Evolutionary conservation across 495 filamentous ascomycete species (phyloP).

Genomic region (Aspergillus nanangensis): DNA sequence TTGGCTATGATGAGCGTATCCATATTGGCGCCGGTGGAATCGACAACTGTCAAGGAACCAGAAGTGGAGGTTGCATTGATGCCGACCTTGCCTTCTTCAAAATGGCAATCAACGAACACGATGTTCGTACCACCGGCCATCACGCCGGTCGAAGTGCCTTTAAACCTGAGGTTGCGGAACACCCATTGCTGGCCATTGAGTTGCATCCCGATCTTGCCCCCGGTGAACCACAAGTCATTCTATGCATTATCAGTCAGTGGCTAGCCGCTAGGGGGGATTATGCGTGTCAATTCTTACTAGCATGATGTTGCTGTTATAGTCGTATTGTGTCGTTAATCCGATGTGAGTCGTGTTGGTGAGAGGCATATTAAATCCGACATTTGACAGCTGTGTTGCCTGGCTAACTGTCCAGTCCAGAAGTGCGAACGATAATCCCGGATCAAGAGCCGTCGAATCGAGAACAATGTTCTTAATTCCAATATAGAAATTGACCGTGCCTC

Average conservation of each 20-base stretch:
- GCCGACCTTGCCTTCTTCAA: slow-evolving; percentile 18
- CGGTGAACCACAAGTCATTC: slow-evolving; percentile 59
- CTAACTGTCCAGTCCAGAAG: slow-evolving; percentile 61
- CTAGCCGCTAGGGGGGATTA: too few species aligned
- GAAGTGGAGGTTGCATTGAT: slow-evolving; percentile 25
- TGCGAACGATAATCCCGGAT: slow-evolving; percentile 18
- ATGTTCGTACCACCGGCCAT: slow-evolving; percentile 32
- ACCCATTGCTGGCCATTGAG: slow-evolving; percentile 72
- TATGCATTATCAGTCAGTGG: not conserved
- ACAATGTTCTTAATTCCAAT: slow-evolving; percentile 39
- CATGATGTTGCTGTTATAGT: slow-evolving; percentile 41
- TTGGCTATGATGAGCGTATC: slow-evolving; percentile 33
- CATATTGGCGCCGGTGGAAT: slow-evolving; percentile 33
- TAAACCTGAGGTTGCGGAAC: slow-evolving; percentile 59
- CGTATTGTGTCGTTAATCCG: slow-evolving; percentile 66
- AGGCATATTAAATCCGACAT: slow-evolving; percentile 66
- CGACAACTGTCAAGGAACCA: slow-evolving; percentile 48
- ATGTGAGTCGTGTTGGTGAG: slow-evolving; percentile 48
- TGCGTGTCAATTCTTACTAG: slow-evolving; percentile 15
- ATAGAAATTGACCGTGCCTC: slow-evolving; percentile 36
- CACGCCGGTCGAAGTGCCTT: slow-evolving; percentile 48
- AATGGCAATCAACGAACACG: slow-evolving; percentile 27
- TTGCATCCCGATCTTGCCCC: slow-evolving; percentile 54
- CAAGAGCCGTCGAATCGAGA: slow-evolving; percentile 30
- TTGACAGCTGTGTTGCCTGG: slow-evolving; percentile 66